These are phyloP conservation scores for Globisporangium parvum DNA, from an alignment of 352 stramenopile species.

Conservation along the genomic window DNA sequence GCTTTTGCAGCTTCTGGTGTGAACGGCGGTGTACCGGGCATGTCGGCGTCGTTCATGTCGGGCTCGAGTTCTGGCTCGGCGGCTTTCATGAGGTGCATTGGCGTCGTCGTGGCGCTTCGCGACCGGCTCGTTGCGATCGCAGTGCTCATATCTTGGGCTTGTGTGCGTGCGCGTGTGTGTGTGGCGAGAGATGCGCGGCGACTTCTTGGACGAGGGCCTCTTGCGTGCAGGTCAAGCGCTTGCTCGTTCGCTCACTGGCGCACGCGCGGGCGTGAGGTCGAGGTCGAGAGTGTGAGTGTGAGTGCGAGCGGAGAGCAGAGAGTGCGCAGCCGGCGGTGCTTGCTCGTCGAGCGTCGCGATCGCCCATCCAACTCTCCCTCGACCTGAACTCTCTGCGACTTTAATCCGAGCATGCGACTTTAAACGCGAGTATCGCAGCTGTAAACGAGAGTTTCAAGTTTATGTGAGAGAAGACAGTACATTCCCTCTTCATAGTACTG, in stretches of 20 bases:
- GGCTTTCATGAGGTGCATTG: neutral
- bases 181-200: neutral
- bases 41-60: slow-evolving; percentile 28
- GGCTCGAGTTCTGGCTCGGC: slow-evolving; percentile 20
- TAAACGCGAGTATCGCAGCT: no score
- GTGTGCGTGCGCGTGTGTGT: neutral
- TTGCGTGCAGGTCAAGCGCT: no score
- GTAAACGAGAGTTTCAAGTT: no score
- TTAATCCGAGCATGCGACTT: no score
- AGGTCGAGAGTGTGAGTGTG: neutral
- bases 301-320: neutral
- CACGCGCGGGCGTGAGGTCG: no score
- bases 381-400: no score
- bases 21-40: slow-evolving; percentile 67
- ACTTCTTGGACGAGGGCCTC: neutral
- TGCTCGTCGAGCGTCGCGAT: no score
- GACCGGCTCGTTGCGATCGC: slow-evolving; percentile 7
- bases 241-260: no score
- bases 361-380: no score
- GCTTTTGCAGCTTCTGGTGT: slow-evolving; percentile 23
- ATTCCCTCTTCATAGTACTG: no score
- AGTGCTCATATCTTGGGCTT: neutral
- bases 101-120: slow-evolving; percentile 5
- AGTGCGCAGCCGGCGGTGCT: no score
- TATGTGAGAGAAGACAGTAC: no score